Base-by-base conservation (phyloP, 805 yeast species). In the Ogataea trehalophila region DNA sequence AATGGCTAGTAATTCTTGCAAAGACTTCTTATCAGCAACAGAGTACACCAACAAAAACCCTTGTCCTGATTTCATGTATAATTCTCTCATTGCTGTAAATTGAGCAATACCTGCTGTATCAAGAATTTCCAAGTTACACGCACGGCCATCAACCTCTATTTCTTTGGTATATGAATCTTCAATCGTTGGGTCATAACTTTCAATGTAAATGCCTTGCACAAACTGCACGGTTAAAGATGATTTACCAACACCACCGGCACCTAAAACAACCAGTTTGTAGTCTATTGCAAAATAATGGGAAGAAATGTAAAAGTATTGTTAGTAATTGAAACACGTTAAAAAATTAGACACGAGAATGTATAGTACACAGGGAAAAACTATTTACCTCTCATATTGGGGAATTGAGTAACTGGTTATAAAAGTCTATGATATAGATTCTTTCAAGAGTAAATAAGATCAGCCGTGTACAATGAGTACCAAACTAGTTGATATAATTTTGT, bases 241-340 rank as follows among this genome's bases (percentile, higher is more conserved):
- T 61, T 92, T 92, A 58, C 99, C 99, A 8, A 89, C 97, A 68
- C 97, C 97, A 58, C 97, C 97, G 14, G 97, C 95, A 51, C 99
- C 99, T 49, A 92, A 72, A 17, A 92, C 94, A 16, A 88, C 97
- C 40, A 94, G 72, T 63, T 88, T 89, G 66, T 90, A 90, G 63
- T 91, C 97, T 78, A 49, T 29, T 17, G n/a, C 17, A 18, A 8
- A 8, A 37, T 18, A n/a, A 18, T 3, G 18, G 29, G 29, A n/a
- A n/a, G n/a, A n/a, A n/a, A 26, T 26, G 9, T 6, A 4, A 11
- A 26, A 26, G 29, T 26, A 4, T n/a, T 39, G 31, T 23, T 22
- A 39, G 36, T 31, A 31, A 15, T 31, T 17, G 36, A 14, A 16
- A 16, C 20, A 16, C 29, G 29, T 26, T 11, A 26, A 26, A 26